phyloP scores from a whole-genome alignment of 164 flowering plant species.

The Amborella trichopoda region DNA sequence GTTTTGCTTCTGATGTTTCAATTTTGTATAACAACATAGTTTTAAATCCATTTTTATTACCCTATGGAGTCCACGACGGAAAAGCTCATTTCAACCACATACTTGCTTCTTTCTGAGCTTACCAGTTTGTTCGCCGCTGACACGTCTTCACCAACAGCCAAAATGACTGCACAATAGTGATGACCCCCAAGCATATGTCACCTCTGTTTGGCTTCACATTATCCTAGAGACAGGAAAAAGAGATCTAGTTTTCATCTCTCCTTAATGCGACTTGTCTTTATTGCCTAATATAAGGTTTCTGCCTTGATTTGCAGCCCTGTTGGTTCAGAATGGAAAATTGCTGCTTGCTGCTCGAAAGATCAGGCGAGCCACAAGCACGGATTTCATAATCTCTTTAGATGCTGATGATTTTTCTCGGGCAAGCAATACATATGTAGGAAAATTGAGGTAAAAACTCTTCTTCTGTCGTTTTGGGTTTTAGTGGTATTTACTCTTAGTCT shows the following conservation, averaged over 20 bases:
- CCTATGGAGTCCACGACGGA: too few species aligned
- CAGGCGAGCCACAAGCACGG: conserved; percentile 50
- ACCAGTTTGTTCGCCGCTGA: too few species aligned
- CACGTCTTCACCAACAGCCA: too few species aligned
- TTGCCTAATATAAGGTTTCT: neutral
- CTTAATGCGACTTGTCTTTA: neutral
- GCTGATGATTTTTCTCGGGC: conserved; percentile 56
- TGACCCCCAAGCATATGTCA: too few species aligned
- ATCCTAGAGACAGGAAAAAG: neutral
- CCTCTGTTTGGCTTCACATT: neutral
- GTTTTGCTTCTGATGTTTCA: too few species aligned
- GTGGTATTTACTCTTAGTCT: neutral
- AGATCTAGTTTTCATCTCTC: neutral
- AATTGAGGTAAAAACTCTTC: conserved; percentile 37
- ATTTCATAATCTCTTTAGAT: conserved; percentile 53
- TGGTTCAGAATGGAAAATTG: conserved; percentile 38
- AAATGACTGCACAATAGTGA: too few species aligned
- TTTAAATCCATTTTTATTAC: too few species aligned
- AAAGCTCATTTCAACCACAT: too few species aligned
- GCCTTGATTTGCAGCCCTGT: conserved; percentile 13
- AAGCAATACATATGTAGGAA: conserved; percentile 51
- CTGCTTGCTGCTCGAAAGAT: conserved; percentile 64
- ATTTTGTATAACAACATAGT: too few species aligned
- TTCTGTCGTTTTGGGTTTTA: neutral
- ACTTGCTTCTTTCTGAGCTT: too few species aligned